phyloP scores from a whole-genome alignment of 805 yeast genomes.

The Cyberlindnera japonica region DNA sequence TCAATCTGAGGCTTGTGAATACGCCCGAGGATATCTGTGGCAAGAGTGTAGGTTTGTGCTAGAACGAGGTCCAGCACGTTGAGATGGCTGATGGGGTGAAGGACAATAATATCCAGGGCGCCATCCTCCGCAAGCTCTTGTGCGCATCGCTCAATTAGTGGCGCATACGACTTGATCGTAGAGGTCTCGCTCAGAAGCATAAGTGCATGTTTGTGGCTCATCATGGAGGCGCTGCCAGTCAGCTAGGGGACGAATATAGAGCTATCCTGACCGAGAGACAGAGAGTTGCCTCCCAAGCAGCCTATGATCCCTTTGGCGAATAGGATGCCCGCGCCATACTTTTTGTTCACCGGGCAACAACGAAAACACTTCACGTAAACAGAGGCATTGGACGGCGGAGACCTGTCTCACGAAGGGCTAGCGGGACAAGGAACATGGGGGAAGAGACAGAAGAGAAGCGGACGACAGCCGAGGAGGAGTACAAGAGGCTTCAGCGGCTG shows the following conservation, averaged over 20 bases:
- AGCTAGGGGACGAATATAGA: too few species aligned
- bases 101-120: constrained; percentile 21
- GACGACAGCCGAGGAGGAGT: constrained; percentile 30
- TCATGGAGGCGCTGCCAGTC: too few species aligned
- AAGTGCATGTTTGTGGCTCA: constrained; percentile 20
- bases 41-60: constrained; percentile 22
- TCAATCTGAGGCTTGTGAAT: constrained; percentile 12
- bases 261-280: too few species aligned
- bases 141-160: constrained; percentile 20
- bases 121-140: constrained; percentile 14
- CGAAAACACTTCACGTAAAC: too few species aligned
- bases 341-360: too few species aligned
- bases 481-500: constrained; percentile 33
- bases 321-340: too few species aligned
- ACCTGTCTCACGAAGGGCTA: too few species aligned
- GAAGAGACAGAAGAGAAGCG: not conserved
- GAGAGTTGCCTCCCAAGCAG: too few species aligned
- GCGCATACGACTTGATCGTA: constrained; percentile 18
- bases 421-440: not conserved
- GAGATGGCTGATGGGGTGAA: constrained; percentile 15
- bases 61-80: constrained; percentile 22
- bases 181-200: constrained; percentile 18
- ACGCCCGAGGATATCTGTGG: constrained; percentile 14
- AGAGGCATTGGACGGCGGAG: not conserved
- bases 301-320: too few species aligned